phyloP scores from a whole-genome alignment of 495 filamentous ascomycete species.

The Hypomontagnella submonticulosa region DNA sequence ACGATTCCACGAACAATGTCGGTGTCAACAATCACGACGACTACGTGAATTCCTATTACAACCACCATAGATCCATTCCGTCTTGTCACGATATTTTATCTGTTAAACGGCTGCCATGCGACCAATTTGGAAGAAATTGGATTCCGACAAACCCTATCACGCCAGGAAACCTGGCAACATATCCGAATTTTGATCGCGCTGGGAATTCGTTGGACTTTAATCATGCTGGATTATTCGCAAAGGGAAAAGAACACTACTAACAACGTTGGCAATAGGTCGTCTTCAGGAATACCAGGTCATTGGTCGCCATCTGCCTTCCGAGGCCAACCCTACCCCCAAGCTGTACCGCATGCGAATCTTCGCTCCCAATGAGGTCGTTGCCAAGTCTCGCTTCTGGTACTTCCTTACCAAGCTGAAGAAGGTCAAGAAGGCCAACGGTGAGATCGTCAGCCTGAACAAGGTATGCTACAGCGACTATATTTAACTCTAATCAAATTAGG shows the following conservation, averaged over 20 bases:
- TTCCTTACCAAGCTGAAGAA: constrained; percentile 98
- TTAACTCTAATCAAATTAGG: background rate
- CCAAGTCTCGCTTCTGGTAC: constrained; percentile 99
- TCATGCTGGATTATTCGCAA: background rate
- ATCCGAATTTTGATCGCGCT: background rate
- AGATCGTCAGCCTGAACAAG: constrained; percentile 96
- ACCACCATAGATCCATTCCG: too few species aligned
- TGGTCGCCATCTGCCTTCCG: constrained; percentile 96
- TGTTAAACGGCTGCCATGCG: too few species aligned
- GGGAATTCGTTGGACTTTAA: background rate
- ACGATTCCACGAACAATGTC: background rate
- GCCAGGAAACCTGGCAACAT: background rate
- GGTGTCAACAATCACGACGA: background rate
- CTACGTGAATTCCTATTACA: background rate
- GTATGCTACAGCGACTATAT: constrained; percentile 64
- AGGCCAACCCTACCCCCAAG: constrained; percentile 93
- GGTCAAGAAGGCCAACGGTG: constrained; percentile 99
- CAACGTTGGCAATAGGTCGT: constrained; percentile 73
- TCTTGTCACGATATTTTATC: too few species aligned
- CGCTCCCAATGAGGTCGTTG: constrained; percentile 94
- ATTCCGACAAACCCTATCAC: background rate
- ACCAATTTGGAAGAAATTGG: too few species aligned
- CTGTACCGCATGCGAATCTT: constrained; percentile 99
- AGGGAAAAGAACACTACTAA: constrained; percentile 26
- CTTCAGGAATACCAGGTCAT: constrained; percentile 99